These are phyloP conservation scores for Cairneyella variabilis DNA, from an alignment of 495 filamentous ascomycete genomes.

Conservation along the genomic window DNA sequence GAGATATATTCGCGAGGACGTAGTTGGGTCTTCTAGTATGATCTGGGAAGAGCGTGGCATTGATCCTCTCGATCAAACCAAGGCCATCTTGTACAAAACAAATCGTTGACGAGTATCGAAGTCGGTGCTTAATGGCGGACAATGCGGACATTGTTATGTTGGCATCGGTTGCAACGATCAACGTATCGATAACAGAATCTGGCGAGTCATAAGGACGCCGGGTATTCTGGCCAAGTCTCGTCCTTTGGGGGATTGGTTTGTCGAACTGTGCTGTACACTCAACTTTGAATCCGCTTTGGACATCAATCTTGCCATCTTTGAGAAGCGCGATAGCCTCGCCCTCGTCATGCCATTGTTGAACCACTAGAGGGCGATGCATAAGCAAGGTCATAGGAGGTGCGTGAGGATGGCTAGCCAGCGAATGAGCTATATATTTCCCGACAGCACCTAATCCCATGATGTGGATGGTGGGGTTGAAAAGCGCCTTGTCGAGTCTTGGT, in stretches of 20 bases:
- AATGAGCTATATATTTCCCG: conserved; percentile 48
- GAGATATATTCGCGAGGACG: conserved; percentile 66
- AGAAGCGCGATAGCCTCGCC: conserved; percentile 21
- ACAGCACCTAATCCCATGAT: conserved; percentile 46
- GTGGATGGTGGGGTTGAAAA: conserved; percentile 33
- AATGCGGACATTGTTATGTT: conserved; percentile 54
- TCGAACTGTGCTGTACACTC: conserved; percentile 26
- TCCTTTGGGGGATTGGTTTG: background rate
- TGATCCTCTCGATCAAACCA: conserved; percentile 73
- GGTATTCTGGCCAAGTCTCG: conserved; percentile 8
- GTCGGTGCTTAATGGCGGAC: conserved; percentile 52
- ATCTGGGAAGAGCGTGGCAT: conserved; percentile 62
- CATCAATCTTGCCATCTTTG: conserved; percentile 20
- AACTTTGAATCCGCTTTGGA: conserved; percentile 35
- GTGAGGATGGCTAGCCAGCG: conserved; percentile 35
- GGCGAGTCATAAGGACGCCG: conserved; percentile 17
- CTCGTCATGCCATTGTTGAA: conserved; percentile 28
- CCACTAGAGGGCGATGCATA: conserved; percentile 24
- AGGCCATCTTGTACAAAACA: conserved; percentile 81
- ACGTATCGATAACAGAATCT: conserved; percentile 55
- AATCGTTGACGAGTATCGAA: conserved; percentile 71
- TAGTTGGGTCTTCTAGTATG: conserved; percentile 63
- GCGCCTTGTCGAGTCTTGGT: background rate
- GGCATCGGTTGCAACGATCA: conserved; percentile 69
- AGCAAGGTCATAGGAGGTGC: conserved; percentile 33